Percentiles rank a stretch among this genome's conserved stretches.
Conservation (phyloP, 129 eudicot genomes). For the Solidago caesia region DNA sequence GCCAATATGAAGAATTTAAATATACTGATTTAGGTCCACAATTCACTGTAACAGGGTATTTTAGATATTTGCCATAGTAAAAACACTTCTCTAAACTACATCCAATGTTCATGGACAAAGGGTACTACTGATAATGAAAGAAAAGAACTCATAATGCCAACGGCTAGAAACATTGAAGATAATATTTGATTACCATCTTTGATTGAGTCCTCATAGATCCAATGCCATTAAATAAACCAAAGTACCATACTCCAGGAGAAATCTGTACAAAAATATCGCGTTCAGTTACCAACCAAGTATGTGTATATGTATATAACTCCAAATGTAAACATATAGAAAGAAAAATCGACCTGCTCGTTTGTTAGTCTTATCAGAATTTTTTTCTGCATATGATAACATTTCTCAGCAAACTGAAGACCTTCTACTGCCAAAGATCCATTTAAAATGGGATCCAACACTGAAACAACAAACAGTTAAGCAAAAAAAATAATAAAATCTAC, state of each 20-base stretch:
- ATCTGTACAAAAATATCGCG: conserved; percentile 45
- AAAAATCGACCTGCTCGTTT: conserved; percentile 71
- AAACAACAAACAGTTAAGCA: conserved; percentile 24
- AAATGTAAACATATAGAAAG: conserved; percentile 13
- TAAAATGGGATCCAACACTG: conserved; percentile 58
- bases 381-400: conserved; percentile 89
- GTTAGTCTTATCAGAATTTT: conserved; percentile 55
- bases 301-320: background rate
- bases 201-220: conserved; percentile 85
- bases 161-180: conserved; percentile 1
- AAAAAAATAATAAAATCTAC: background rate
- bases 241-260: conserved; percentile 82
- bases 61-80: background rate
- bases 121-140: background rate
- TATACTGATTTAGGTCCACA: background rate
- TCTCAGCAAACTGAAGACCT: conserved; percentile 61
- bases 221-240: conserved; percentile 89
- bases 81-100: background rate
- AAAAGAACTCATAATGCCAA: background rate
- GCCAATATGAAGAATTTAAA: no score
- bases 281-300: conserved; percentile 3
- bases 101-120: background rate
- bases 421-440: conserved; percentile 59
- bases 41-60: background rate
- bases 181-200: conserved; percentile 66